Percentiles rank a stretch among this genome's conserved stretches.
phyloP scores from a whole-genome alignment of 805 yeast species.

The Blastobotrys mokoenaii region DNA sequence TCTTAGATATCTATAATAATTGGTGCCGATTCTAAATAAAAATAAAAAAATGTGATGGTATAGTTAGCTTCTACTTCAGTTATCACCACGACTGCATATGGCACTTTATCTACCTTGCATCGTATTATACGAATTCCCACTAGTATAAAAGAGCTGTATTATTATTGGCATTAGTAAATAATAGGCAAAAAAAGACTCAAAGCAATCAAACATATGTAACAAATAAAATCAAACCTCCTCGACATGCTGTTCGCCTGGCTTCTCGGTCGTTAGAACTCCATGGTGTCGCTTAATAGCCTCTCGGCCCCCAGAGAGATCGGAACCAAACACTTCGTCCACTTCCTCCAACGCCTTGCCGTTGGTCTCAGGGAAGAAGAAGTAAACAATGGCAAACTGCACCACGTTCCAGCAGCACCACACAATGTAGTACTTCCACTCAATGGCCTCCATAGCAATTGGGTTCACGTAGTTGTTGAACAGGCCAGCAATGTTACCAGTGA shows the following conservation, averaged over 20 bases:
- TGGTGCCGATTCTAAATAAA: too few species aligned
- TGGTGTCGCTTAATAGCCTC: neutral
- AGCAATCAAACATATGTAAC: too few species aligned
- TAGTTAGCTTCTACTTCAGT: too few species aligned
- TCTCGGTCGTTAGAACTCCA: neutral
- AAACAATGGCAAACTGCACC: constrained; percentile 27
- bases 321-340: constrained; percentile 33
- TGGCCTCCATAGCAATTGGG: constrained; percentile 35
- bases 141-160: too few species aligned
- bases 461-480: constrained; percentile 30
- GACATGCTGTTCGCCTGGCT: neutral
- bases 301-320: neutral
- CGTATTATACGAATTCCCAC: too few species aligned
- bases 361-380: constrained; percentile 35
- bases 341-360: constrained; percentile 37
- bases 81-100: too few species aligned
- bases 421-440: constrained; percentile 38
- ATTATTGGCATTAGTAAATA: too few species aligned
- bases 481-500: constrained; percentile 15
- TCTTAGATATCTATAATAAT: too few species aligned
- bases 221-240: neutral
- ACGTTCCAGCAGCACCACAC: constrained; percentile 24
- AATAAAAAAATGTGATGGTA: too few species aligned
- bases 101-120: too few species aligned
- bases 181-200: too few species aligned